Percentiles rank a stretch among this genome's conserved stretches.
Evolutionary conservation across 2,329 filamentous ascomycete species (phyloP).

Genomic region (Penicillium concentricum): DNA sequence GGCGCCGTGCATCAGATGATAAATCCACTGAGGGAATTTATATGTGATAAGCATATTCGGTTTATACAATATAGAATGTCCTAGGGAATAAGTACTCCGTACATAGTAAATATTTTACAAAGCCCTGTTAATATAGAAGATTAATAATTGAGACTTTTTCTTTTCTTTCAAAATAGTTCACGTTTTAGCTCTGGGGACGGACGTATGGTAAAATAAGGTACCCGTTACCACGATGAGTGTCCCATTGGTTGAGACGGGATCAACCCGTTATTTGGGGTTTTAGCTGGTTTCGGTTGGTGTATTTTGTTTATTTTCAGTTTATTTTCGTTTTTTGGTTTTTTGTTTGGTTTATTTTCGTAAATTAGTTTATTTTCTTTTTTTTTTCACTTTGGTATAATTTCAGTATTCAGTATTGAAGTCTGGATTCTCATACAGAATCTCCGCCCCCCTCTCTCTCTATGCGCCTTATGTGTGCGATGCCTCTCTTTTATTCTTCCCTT

Average conservation of each 20-base stretch:
- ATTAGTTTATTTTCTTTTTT: background rate
- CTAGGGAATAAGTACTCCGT: too few species aligned
- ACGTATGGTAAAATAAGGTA: slow-evolving; percentile 9
- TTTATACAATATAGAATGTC: background rate
- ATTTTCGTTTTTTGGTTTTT: background rate
- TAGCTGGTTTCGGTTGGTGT: background rate
- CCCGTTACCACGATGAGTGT: slow-evolving; percentile 2
- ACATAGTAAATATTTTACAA: too few species aligned
- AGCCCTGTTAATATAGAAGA: too few species aligned
- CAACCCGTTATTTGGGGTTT: slow-evolving; percentile 6
- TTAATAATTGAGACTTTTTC: too few species aligned
- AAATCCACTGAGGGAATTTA: background rate
- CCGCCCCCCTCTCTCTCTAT: background rate
- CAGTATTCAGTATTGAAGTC: background rate
- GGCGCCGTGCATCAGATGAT: slow-evolving; percentile 12
- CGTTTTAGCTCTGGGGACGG: background rate
- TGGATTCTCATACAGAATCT: background rate
- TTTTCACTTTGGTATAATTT: background rate
- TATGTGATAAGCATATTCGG: background rate
- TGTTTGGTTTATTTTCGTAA: slow-evolving; percentile 3
- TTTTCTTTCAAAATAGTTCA: background rate
- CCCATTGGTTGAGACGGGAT: slow-evolving; percentile 10
- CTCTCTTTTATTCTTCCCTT: background rate
- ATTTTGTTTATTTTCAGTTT: background rate
- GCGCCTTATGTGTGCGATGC: background rate